These are phyloP conservation scores for Pichia sp. DNA, from an alignment of 1,139 yeast genomes.

Conservation along the genomic window DNA sequence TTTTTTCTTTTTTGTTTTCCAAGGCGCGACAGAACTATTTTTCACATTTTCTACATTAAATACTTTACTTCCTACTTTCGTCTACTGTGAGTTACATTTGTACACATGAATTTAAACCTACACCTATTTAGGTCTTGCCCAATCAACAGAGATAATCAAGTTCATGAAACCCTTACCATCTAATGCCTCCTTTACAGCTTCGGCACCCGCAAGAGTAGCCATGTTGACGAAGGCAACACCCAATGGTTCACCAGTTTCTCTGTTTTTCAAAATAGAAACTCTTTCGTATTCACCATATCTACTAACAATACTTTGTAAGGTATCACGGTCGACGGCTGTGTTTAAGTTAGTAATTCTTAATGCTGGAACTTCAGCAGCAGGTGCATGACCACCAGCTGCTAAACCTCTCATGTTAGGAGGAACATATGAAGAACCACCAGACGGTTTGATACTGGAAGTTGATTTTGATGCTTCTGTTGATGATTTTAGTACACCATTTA, in stretches of 20 bases:
- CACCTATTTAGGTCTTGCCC: slow-evolving; percentile 29
- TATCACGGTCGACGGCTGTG: slow-evolving; percentile 36
- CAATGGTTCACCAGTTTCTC: slow-evolving; percentile 89
- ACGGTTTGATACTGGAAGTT: slow-evolving; percentile 30
- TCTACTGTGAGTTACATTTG: too few relatives aligned
- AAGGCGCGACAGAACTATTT: too few relatives aligned
- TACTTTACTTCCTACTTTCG: too few relatives aligned
- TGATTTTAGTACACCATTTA: slow-evolving; percentile 27
- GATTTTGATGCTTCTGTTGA: slow-evolving; percentile 23
- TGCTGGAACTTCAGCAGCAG: slow-evolving; percentile 69
- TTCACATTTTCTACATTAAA: too few relatives aligned
- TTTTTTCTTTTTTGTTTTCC: neutral
- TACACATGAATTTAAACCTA: too few relatives aligned
- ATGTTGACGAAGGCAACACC: slow-evolving; percentile 97
- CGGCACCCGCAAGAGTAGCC: slow-evolving; percentile 62
- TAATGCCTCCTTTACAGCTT: slow-evolving; percentile 67
- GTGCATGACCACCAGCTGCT: slow-evolving; percentile 19
- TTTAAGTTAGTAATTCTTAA: slow-evolving; percentile 89
- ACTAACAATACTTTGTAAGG: slow-evolving; percentile 70
- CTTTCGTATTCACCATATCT: slow-evolving; percentile 72
- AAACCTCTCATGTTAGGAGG: slow-evolving; percentile 70
- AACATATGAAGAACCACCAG: slow-evolving; percentile 42
- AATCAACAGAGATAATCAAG: slow-evolving; percentile 77
- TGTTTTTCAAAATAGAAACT: slow-evolving; percentile 80
- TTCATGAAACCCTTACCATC: slow-evolving; percentile 92